Percentiles rank a stretch among this genome's conserved stretches.
phyloP scores from a whole-genome alignment of 2,329 filamentous ascomycete species.

The Aspergillus persii region DNA sequence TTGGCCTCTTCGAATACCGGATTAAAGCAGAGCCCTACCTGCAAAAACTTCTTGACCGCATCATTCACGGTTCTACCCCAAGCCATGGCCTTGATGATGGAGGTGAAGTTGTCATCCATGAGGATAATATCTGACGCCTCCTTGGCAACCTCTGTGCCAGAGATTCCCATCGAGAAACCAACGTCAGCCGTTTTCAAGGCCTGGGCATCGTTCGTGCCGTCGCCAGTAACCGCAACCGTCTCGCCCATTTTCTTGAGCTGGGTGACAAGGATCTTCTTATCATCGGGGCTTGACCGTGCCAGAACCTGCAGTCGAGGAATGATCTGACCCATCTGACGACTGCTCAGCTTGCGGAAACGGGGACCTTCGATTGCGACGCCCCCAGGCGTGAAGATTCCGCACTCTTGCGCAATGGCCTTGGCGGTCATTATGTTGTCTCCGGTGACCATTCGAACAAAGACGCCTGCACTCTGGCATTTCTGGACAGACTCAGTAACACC shows the following conservation, averaged over 20 bases:
- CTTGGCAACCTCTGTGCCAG: conserved; percentile 80
- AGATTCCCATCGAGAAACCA: conserved; percentile 82
- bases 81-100: conserved; percentile 79
- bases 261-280: conserved; percentile 71
- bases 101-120: conserved; percentile 85
- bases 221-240: conserved; percentile 78
- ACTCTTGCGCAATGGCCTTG: conserved; percentile 74
- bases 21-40: conserved; percentile 20
- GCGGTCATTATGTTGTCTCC: conserved; percentile 79
- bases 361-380: conserved; percentile 76
- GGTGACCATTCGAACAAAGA: conserved; percentile 81
- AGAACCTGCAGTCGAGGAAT: conserved; percentile 70
- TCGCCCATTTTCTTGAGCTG: conserved; percentile 70
- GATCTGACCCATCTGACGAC: conserved; percentile 63
- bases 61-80: conserved; percentile 79
- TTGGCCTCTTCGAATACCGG: not conserved
- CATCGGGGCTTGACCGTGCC: conserved; percentile 71
- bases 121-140: conserved; percentile 82
- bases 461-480: conserved; percentile 71
- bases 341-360: conserved; percentile 69
- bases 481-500: conserved; percentile 72
- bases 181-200: conserved; percentile 79
- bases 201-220: conserved; percentile 80
- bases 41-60: conserved; percentile 71
- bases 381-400: conserved; percentile 67